Base-by-base conservation (phyloP, 768 basidiomycete genomes). In the Phanerochaete carnosa region DNA sequence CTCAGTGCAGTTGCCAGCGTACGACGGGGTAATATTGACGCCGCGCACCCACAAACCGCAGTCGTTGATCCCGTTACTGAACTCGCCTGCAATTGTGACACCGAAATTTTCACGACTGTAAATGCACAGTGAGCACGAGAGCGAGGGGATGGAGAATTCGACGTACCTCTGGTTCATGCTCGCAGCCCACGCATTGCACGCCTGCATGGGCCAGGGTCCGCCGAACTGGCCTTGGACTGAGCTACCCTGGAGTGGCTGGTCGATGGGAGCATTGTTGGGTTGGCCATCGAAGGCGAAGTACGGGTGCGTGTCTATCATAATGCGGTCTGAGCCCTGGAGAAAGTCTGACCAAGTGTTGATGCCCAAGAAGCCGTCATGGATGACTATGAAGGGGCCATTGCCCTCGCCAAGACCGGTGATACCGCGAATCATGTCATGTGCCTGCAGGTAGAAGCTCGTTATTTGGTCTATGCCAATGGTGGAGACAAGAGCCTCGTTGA, bases 381-480 rank as follows among this genome's bases (percentile, higher is more conserved):
- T 70, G 25, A 73, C 69, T 57, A 92, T 82, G 72, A 77, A 84
- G 7, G 81, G 77, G 11, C 81, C 70, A 72, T 86, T 62, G n/a
- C 89, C 89, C 62, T 77, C 83, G 5, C 92, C 92, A 46, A 79
- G 68, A 22, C 92, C 92, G 35, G 89, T 90, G 64, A 93, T 87
- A 22, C 74, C 73, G 43, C 91, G 85, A 58, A 94, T 83, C 75
- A 85, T 83, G 39, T 83, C 69, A 74, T 85, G 83, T 62, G 82
- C 76, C 64, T 80, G 69, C 65, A 85, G 72, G 75, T 87, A 81
- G 76, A 88, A 90, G 53, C 80, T 75, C 16, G 80, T 79, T 13
- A 90, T 68, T 35, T 77, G 71, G 39, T 80, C 74, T 59, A 74
- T 67, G 2, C 89, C 89, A 56, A 92, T 86, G 4, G 75, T 74